Evolutionary conservation across 805 yeast genomes (phyloP).

Genomic region (Yamadazyma sp.): DNA sequence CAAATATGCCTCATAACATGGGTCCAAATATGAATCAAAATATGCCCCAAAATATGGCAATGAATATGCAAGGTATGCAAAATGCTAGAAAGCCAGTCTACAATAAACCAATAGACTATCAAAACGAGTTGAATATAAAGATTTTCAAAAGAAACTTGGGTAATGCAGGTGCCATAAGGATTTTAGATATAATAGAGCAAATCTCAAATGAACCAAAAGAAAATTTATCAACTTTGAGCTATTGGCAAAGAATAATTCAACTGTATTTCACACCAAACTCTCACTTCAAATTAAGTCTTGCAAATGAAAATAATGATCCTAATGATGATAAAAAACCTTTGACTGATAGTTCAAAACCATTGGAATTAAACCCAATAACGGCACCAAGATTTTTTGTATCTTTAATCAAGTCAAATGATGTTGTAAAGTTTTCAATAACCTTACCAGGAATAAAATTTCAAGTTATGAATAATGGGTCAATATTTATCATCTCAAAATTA

Average conservation of each 20-base stretch:
- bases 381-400: conserved; percentile 62
- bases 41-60: conserved; percentile 3
- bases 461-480: conserved; percentile 39
- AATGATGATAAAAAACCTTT: background rate
- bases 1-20: background rate
- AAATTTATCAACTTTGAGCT: conserved; percentile 26
- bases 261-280: conserved; percentile 32
- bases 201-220: conserved; percentile 31
- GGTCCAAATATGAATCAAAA: background rate
- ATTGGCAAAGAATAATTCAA: conserved; percentile 35
- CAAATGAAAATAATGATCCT: conserved; percentile 13
- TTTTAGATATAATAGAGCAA: conserved; percentile 38
- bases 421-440: conserved; percentile 23
- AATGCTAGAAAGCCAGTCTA: conserved; percentile 1
- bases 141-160: conserved; percentile 39
- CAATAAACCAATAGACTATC: conserved; percentile 12
- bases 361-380: conserved; percentile 61
- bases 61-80: conserved; percentile 1
- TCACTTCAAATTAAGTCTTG: conserved; percentile 25
- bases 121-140: conserved; percentile 30
- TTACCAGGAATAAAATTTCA: conserved; percentile 39
- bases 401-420: conserved; percentile 45
- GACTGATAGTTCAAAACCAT: conserved; percentile 39
- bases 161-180: conserved; percentile 39
- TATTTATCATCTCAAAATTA: conserved; percentile 29